Base-by-base conservation (phyloP, 2,329 filamentous ascomycete genomes). In the Fusarium sp. region DNA sequence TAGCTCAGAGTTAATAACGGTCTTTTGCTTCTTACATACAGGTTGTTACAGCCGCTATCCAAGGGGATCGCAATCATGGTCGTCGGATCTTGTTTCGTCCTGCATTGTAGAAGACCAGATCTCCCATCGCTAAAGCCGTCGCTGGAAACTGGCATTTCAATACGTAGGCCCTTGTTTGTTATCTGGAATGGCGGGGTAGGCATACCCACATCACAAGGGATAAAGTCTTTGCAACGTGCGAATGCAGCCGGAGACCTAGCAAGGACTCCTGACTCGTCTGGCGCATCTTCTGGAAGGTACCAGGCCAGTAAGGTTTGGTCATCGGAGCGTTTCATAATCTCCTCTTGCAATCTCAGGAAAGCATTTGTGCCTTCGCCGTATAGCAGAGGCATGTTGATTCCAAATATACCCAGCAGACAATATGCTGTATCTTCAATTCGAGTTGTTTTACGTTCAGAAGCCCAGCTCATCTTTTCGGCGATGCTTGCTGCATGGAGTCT, bases 21-120 rank as follows among this genome's bases (percentile, higher is more conserved):
- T 11, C 18, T 27, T 10, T 4, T 45, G 8, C 25, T 15, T 10
- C 42, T 23, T 4, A 27, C 42, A 19, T 45, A 21, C 0, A 27
- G 42, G 18, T 2, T 1, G 1, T 45, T 45, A 0, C 11, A 5
- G 0, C 18, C 4, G 5, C 12, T 14, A 0, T 19, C 11, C 3
- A 45, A 27, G 5, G 42, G 42, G 4, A 45, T 45, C 0, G 42
- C 42, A 45, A 45, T 27, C 42, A 21, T 21, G 8, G 12, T 27
- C 0, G 25, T 45, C 0, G 23, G 42, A 3, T 45, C 18, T 45
- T 21, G 18, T 27, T 15, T 45, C 8, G 0, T 27, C 5, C 42
- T 45, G 25, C 42, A 45, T 5, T 45, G 42, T 4, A 45, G 18
- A 10, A 45, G 23, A 10, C 23, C 42, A 27, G 21, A 45, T 21